Evolutionary conservation across 1,284 basidiomycete species (phyloP), one percentile per base, ranked within the genome.

Genomic region (Pseudozyma flocculosa): DNA sequence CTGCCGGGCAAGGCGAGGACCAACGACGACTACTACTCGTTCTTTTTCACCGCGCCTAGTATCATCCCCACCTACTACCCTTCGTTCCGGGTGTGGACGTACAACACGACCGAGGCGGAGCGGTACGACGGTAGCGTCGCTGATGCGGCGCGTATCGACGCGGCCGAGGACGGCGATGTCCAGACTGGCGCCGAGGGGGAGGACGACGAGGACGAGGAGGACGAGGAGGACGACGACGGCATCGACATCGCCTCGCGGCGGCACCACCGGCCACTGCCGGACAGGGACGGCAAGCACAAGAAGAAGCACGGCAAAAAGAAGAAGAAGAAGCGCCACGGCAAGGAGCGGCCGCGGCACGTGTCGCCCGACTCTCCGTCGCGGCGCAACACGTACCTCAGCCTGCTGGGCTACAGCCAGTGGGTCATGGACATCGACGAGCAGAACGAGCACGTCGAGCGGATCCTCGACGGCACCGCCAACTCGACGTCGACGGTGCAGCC

Each of bases 31-130:
- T 63, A 54, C 43, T 78, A 75, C 45, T 51, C 56, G 46, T 45
- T 61, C 40, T 73, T 73, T 30, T 72, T 65, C 50, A 61, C 68
- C 4, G 64, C 67, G 24, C 72, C 73, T 2, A 68, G 65, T 40
- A 85, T 93, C 26, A 87, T 94, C 49, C 92, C 92, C n/a, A 91
- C 91, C 45, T 94, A 89, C 78, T 79, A 89, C 41, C 90, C 92
- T 2, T 84, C 87, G 11, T 86, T 93, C 64, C 82, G 92, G 58
- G 82, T 94, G 3, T 94, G 86, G 81, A 84, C 78, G 26, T 80
- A 80, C 67, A 80, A 80, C 49, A 72, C 62, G 2, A 61, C 55
- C 4, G 57, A 57, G 14, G 45, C 32, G 24, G 48, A 44, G 21
- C 21, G 48, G 21, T 54, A 55, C 49, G 38, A 39, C 19, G 39